Conservation (phyloP, 2,329 filamentous ascomycete species). For the Pseudopyrenochaeta lycopersici region DNA sequence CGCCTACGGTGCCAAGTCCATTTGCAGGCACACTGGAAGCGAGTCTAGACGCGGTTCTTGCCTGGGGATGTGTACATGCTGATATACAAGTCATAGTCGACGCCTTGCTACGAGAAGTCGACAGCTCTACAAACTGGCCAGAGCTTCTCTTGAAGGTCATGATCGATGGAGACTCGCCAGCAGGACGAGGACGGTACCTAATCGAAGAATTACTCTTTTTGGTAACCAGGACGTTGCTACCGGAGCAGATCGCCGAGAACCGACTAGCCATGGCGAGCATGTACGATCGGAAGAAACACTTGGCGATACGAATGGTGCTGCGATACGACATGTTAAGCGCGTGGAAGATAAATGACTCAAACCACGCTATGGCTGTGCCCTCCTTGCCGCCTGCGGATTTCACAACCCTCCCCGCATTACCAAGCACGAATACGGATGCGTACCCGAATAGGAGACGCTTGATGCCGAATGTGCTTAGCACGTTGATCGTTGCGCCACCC, state of each 20-base stretch:
- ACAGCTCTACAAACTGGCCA: slow-evolving; percentile 22
- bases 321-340: slow-evolving; percentile 40
- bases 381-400: not conserved
- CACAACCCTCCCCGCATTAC: not conserved
- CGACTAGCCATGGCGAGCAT: slow-evolving; percentile 23
- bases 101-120: slow-evolving; percentile 11
- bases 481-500: slow-evolving; percentile 28
- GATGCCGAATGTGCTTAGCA: slow-evolving; percentile 32
- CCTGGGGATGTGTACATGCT: slow-evolving; percentile 6
- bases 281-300: slow-evolving; percentile 29
- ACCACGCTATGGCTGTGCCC: slow-evolving; percentile 15
- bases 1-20: slow-evolving; percentile 32
- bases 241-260: slow-evolving; percentile 37
- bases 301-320: slow-evolving; percentile 26
- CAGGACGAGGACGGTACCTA: slow-evolving; percentile 2
- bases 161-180: not conserved
- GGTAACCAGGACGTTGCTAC: slow-evolving; percentile 32
- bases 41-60: slow-evolving; percentile 31
- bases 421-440: not conserved
- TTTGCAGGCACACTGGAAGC: slow-evolving; percentile 32
- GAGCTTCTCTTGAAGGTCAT: slow-evolving; percentile 7
- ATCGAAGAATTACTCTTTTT: slow-evolving; percentile 33
- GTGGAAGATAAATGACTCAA: slow-evolving; percentile 21
- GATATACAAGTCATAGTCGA: slow-evolving; percentile 4
- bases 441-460: slow-evolving; percentile 8